A percentile compares a stretch with the other conserved stretches of the same genome.
These are phyloP conservation scores for Pyrenophora graminea DNA, from an alignment of 2,329 filamentous ascomycete genomes.

Conservation along the genomic window DNA sequence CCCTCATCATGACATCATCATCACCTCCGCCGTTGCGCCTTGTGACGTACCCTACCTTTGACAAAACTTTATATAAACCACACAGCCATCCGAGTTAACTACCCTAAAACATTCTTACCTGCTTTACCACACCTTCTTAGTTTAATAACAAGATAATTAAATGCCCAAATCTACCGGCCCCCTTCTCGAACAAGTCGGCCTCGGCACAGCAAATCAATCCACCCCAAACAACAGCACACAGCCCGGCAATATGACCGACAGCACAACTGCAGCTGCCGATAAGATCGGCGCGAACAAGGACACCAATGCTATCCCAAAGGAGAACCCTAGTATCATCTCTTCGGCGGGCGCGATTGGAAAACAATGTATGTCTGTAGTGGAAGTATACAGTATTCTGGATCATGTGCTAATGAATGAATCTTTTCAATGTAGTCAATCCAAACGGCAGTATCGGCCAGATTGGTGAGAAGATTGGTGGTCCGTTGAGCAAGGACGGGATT, in stretches of 20 bases:
- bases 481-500: slow-evolving; percentile 53
- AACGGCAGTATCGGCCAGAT: slow-evolving; percentile 57
- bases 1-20: slow-evolving; percentile 29
- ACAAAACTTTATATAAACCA: slow-evolving; percentile 4
- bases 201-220: slow-evolving; percentile 16
- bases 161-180: slow-evolving; percentile 34
- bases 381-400: no score
- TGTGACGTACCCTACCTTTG: slow-evolving; percentile 10
- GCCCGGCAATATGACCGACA: slow-evolving; percentile 23
- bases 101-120: no score
- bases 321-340: slow-evolving; percentile 51
- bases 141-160: background rate
- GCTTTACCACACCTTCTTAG: no score
- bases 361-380: slow-evolving; percentile 44
- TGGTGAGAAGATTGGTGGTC: slow-evolving; percentile 55
- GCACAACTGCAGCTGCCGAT: slow-evolving; percentile 29
- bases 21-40: slow-evolving; percentile 3
- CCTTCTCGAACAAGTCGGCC: slow-evolving; percentile 24
- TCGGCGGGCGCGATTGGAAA: slow-evolving; percentile 58
- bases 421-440: slow-evolving; percentile 43
- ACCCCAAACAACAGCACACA: slow-evolving; percentile 11
- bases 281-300: slow-evolving; percentile 35
- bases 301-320: slow-evolving; percentile 38
- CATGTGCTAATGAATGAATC: background rate
- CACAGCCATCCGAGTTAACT: no score